A percentile compares a stretch with the other conserved stretches of the same genome.
phyloP scores from a whole-genome alignment of 352 stramenopile genomes.

The Blastocystis sp. region DNA sequence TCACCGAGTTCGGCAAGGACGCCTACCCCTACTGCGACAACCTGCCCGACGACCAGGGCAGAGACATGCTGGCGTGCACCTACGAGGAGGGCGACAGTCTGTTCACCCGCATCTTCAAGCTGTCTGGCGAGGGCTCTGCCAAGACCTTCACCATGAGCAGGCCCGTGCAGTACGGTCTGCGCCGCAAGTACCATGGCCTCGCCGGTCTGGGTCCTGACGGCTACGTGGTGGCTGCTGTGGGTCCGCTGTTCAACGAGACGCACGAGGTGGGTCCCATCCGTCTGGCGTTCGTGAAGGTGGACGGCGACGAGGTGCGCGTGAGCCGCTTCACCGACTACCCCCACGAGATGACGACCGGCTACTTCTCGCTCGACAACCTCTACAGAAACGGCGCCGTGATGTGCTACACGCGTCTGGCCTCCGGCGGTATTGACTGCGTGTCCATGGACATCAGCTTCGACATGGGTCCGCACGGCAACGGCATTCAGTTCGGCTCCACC shows the following conservation, averaged over 20 bases:
- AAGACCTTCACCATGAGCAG: background rate
- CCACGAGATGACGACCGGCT: slow-evolving; percentile 8
- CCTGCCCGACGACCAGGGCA: background rate
- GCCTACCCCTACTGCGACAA: slow-evolving; percentile 18
- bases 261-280: slow-evolving; percentile 12
- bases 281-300: background rate
- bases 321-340: background rate
- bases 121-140: background rate
- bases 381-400: slow-evolving; percentile 23
- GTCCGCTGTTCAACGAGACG: slow-evolving; percentile 5
- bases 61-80: slow-evolving; percentile 17
- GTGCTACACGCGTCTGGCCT: slow-evolving; percentile 51
- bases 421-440: slow-evolving; percentile 24
- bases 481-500: slow-evolving; percentile 22
- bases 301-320: background rate
- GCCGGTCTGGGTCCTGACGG: slow-evolving; percentile 33
- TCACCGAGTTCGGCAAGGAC: background rate
- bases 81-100: background rate
- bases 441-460: slow-evolving; percentile 18
- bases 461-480: slow-evolving; percentile 8
- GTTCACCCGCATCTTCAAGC: background rate
- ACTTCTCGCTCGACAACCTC: slow-evolving; percentile 52
- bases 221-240: slow-evolving; percentile 38
- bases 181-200: slow-evolving; percentile 41
- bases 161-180: background rate